These are phyloP conservation scores for Cyberlindnera bimundalis DNA, from an alignment of 805 yeast genomes.

Conservation along the genomic window DNA sequence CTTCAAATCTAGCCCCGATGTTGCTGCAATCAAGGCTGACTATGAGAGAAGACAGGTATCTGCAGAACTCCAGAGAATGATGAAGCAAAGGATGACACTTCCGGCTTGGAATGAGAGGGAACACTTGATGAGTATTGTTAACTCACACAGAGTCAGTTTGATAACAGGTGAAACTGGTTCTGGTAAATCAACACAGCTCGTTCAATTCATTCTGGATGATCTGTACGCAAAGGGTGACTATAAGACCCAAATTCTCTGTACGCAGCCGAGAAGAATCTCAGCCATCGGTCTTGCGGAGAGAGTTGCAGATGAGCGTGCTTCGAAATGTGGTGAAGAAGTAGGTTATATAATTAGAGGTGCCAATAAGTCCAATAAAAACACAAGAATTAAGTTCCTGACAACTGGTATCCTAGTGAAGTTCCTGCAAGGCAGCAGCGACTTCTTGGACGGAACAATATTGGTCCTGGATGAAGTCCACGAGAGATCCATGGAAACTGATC, in stretches of 20 bases:
- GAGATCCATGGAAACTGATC: conserved; percentile 86
- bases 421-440: conserved; percentile 51
- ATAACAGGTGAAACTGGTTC: conserved; percentile 98
- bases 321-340: conserved; percentile 64
- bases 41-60: conserved; percentile 34
- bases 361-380: conserved; percentile 53
- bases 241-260: conserved; percentile 66
- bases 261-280: conserved; percentile 95
- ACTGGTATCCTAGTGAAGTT: conserved; percentile 89
- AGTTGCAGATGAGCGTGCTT: conserved; percentile 74
- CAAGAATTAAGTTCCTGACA: conserved; percentile 84
- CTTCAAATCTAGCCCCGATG: conserved; percentile 30
- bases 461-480: conserved; percentile 97
- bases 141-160: conserved; percentile 59
- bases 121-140: conserved; percentile 53
- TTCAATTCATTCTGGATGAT: conserved; percentile 80
- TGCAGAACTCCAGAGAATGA: conserved; percentile 36
- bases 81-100: conserved; percentile 47
- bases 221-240: conserved; percentile 44
- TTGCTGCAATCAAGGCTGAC: conserved; percentile 32
- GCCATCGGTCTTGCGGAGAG: conserved; percentile 94
- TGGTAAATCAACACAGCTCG: conserved; percentile 93
- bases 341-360: conserved; percentile 94
- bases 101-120: conserved; percentile 83
- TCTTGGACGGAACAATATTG: conserved; percentile 57